These are phyloP conservation scores for Colletotrichum melonis DNA, from an alignment of 2,329 filamentous ascomycete genomes.

Conservation along the genomic window DNA sequence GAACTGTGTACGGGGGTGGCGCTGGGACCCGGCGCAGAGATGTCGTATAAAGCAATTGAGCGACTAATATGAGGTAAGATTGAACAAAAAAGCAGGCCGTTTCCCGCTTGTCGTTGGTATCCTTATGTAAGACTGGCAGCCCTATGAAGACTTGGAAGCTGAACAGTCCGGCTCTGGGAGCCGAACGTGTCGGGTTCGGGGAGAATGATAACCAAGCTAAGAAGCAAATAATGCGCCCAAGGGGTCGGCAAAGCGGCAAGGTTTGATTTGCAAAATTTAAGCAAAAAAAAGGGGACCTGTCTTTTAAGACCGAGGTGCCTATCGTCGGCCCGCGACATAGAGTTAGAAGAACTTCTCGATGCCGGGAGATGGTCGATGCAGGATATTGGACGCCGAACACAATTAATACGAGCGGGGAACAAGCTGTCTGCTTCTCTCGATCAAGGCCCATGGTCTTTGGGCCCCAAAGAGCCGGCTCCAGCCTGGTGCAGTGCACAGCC, in stretches of 20 bases:
- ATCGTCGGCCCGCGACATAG: background rate
- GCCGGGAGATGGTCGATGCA: background rate
- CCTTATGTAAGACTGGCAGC: conserved; percentile 17
- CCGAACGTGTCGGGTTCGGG: conserved; percentile 5
- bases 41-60: background rate
- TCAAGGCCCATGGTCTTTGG: background rate
- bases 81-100: background rate
- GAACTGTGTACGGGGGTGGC: background rate
- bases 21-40: background rate
- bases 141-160: conserved; percentile 1
- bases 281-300: background rate
- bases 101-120: background rate
- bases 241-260: background rate
- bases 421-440: background rate
- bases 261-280: background rate
- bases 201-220: no score
- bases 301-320: background rate
- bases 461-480: conserved; percentile 11
- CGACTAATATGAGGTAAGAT: conserved; percentile 8
- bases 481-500: conserved; percentile 30
- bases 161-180: background rate
- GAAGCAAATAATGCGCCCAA: background rate
- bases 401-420: conserved; percentile 9
- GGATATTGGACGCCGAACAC: conserved; percentile 7
- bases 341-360: background rate